These are phyloP conservation scores for Corylus americana DNA, from an alignment of 306 rosid species.

Conservation along the genomic window DNA sequence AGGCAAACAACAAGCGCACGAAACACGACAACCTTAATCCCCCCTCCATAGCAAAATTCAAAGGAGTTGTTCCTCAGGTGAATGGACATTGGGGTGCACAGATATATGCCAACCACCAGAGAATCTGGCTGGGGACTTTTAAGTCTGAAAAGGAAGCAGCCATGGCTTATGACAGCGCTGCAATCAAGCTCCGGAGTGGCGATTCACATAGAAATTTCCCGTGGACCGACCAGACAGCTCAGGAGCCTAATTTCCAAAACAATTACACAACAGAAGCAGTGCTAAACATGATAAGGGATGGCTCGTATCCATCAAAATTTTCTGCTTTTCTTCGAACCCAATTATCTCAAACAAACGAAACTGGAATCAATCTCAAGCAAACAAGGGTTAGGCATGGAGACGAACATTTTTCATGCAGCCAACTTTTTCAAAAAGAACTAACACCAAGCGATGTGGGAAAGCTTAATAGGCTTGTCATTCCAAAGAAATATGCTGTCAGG, in stretches of 20 bases:
- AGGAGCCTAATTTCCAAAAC: conserved; percentile 67
- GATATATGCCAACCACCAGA: conserved; percentile 78
- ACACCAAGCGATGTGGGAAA: conserved; percentile 92
- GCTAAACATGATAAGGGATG: conserved; percentile 75
- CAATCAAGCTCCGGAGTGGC: conserved; percentile 65
- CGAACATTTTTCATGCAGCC: conserved; percentile 36
- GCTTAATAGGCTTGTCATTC: conserved; percentile 83
- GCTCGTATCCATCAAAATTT: conserved; percentile 64
- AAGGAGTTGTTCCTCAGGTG: conserved; percentile 81
- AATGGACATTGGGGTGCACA: conserved; percentile 96
- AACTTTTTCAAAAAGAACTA: conserved; percentile 74
- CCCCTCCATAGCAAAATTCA: conserved; percentile 42
- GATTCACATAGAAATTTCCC: conserved; percentile 72
- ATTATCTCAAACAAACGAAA: conserved; percentile 18
- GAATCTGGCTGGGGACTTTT: conserved; percentile 94
- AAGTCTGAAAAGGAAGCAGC: conserved; percentile 71
- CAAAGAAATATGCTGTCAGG: conserved; percentile 66
- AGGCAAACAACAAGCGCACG: conserved; percentile 22
- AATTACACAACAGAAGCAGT: conserved; percentile 46
- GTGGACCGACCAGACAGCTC: conserved; percentile 53
- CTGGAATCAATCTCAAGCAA: neutral
- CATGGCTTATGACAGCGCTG: conserved; percentile 83
- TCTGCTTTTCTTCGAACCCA: conserved; percentile 39
- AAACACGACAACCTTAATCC: conserved; percentile 9
- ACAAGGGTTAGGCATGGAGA: conserved; percentile 27